Base-by-base conservation (phyloP, 2,329 filamentous ascomycete genomes). In the Ascochyta fabae region DNA sequence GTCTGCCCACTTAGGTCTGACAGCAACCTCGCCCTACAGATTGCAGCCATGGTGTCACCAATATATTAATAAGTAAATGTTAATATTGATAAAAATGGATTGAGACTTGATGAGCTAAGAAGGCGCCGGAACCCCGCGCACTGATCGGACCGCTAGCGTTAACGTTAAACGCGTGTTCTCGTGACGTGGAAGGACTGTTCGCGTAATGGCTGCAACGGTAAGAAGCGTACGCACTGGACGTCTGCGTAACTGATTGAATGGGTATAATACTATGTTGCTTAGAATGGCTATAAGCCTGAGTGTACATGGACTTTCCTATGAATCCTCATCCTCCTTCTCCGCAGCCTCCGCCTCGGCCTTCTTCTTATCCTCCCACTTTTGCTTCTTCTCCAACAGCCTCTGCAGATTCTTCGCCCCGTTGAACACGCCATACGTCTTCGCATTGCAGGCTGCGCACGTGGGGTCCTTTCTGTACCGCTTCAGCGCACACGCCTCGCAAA, bases 401-500 rank as follows among this genome's bases (percentile, higher is more conserved):
- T 89, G 90, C 66, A 98, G 71, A 64, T 88, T 89, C 80, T 92
- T 96, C 1, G 93, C 92, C 3, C 86, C 84, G 72, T 96, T 96
- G 70, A 98, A 98, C 0, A 96, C 91, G 0, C 95, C 95, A 27
- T 89, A 88, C 0, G 93, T 98, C 5, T 92, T 90, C 0, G 88
- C 82, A 1, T 91, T 90, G 73, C 95, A 98, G 4, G 89, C 90
- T 2, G 91, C 91, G 75, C 95, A 98, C 3, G 86, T 86, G 4
- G 93, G 93, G 66, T 93, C 91, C 71, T 91, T 95, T 60, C 90
- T 84, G 73, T 97, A 98, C 62, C 93, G 80, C 72, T 90, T 87
- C 66, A 98, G 79, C 24, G 95, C 95, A 75, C 95, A 99, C 1
- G 84, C 82, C 75, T 97, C 90, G 73, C 95, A 99, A 71, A 98